Evolutionary conservation across 495 filamentous ascomycete species (phyloP), one percentile per base, ranked within the genome.

Genomic region (Letharia lupina): DNA sequence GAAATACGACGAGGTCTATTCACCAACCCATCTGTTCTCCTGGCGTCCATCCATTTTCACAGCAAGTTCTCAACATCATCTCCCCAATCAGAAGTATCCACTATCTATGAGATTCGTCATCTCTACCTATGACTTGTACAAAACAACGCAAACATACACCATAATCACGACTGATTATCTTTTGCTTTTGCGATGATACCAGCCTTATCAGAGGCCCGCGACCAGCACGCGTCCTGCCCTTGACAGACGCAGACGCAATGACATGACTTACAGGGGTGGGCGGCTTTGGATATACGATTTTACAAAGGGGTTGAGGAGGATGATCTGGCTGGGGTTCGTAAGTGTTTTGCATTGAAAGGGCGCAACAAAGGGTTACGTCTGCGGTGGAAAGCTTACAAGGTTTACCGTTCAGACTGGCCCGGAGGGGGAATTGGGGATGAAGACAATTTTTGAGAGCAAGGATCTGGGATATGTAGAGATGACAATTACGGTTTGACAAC

Each of bases 151-250:
- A 41, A 61, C 58, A 65, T 56, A 56, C 56, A 58, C 18, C 35
- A 11, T 41, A 31, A 54, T 4, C 23, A 33, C 59, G 59, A 61
- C 40, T 40, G 47, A 35, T 41, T 63, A 63, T 52, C 56, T 61
- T 45, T 39, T 64, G 44, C 47, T 67, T 47, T 28, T 60, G 65
- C 65, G 65, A 70, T 65, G 68, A 70, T 70, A 70, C 68, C 68
- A 70, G 68, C 68, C 68, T 67, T 63, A 67, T 70, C 62, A 67
- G 59, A 67, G 68, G 68, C 65, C 65, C 57, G 65, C 65, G 50
- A 66, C 23, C 45, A 42, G 37, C 58, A 40, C 35, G 33, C 58
- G 20, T 31, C 16, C 39, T 66, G 58, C 58, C 45, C 15, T 44
- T 56, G 45, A 56, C 56, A 61, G 58, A 66, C 57, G 44, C 45